These are phyloP conservation scores for Pseudogymnoascus sp. DNA, from an alignment of 2,329 filamentous ascomycete species.

Conservation along the genomic window DNA sequence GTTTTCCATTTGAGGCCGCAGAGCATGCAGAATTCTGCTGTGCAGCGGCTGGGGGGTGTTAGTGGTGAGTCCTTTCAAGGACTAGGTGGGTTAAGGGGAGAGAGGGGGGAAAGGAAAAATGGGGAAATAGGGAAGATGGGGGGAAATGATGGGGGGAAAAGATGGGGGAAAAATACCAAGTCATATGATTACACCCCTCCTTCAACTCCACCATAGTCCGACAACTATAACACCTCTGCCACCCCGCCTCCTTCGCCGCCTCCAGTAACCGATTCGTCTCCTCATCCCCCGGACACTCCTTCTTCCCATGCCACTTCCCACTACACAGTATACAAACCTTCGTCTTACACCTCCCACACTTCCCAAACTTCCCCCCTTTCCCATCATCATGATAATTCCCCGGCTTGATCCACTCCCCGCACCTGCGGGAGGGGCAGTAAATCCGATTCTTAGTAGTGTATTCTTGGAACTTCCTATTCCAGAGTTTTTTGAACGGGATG, in stretches of 20 bases:
- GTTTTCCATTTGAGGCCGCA: constrained; percentile 77
- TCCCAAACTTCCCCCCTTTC: constrained; percentile 49
- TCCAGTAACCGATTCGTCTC: constrained; percentile 56
- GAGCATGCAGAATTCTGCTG: constrained; percentile 79
- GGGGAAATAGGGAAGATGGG: too few species aligned
- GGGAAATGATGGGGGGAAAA: too few species aligned
- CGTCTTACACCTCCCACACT: constrained; percentile 62
- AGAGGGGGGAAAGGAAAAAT: too few species aligned
- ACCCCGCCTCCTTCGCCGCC: constrained; percentile 59
- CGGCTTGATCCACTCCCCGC: constrained; percentile 74
- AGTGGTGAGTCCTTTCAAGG: neutral
- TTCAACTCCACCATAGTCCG: constrained; percentile 66
- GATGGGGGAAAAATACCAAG: constrained; percentile 52
- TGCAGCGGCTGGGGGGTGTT: constrained; percentile 53
- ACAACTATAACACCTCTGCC: constrained; percentile 71
- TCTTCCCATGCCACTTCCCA: constrained; percentile 61
- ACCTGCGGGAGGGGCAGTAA: constrained; percentile 66
- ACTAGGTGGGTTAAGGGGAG: too few species aligned
- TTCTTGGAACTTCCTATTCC: constrained; percentile 76
- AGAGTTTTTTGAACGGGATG: constrained; percentile 63
- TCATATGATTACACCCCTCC: constrained; percentile 84
- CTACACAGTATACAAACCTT: constrained; percentile 70
- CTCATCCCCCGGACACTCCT: constrained; percentile 64
- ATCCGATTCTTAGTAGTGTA: constrained; percentile 65
- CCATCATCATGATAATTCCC: constrained; percentile 51